phyloP scores from a whole-genome alignment of 2,329 filamentous ascomycete genomes.

The Pyrenophora seminiperda region DNA sequence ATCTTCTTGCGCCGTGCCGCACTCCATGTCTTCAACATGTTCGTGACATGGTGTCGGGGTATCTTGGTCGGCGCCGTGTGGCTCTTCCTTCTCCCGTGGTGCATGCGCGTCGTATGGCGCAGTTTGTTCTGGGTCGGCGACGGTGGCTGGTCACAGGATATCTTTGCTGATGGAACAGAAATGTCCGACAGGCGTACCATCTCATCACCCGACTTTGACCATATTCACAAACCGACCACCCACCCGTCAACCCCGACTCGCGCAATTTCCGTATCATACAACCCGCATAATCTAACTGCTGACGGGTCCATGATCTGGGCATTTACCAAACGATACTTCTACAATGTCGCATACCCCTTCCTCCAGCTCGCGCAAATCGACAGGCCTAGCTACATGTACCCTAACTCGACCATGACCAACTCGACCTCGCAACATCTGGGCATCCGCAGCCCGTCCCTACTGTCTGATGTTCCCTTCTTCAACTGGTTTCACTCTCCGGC shows the following conservation, averaged over 20 bases:
- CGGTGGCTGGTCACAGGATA: conserved; percentile 65
- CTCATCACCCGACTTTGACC: conserved; percentile 20
- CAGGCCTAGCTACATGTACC: conserved; percentile 26
- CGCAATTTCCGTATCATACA: conserved; percentile 47
- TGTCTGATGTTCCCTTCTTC: conserved; percentile 65
- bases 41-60: conserved; percentile 79
- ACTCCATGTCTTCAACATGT: conserved; percentile 71
- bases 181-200: conserved; percentile 1
- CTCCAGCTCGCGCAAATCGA: conserved; percentile 28
- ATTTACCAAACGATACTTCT: conserved; percentile 52
- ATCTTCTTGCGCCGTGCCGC: conserved; percentile 81
- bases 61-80: conserved; percentile 82
- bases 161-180: conserved; percentile 31
- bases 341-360: conserved; percentile 36
- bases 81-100: conserved; percentile 85
- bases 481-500: conserved; percentile 61
- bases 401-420: conserved; percentile 34
- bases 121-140: conserved; percentile 95
- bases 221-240: conserved; percentile 25
- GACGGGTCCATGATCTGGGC: conserved; percentile 55
- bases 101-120: conserved; percentile 90
- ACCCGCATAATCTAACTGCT: conserved; percentile 45
- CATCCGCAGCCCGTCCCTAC: conserved; percentile 43
- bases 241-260: conserved; percentile 35
- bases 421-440: conserved; percentile 34